phyloP scores from a whole-genome alignment of 305 asterid genomes.

The Fraxinus ornus region DNA sequence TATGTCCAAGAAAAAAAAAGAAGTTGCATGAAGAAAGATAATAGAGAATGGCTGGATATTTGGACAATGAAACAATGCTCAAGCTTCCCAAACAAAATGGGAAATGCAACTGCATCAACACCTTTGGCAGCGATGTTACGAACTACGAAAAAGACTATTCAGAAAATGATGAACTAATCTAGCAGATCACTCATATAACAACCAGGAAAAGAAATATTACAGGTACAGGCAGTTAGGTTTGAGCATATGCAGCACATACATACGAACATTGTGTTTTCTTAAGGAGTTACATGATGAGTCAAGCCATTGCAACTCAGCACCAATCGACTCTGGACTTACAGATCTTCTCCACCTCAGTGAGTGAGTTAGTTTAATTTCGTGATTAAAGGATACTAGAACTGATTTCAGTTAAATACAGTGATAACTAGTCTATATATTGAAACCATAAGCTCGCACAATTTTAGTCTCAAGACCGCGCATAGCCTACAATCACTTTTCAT shows the following conservation, averaged over 20 bases:
- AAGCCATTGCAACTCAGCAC: not conserved
- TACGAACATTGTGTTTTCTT: not conserved
- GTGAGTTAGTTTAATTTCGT: not conserved
- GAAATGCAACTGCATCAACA: not conserved
- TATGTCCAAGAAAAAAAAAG: not conserved
- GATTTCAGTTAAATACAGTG: not conserved
- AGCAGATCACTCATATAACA: not conserved
- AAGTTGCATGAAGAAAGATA: not conserved
- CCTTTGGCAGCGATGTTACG: not conserved
- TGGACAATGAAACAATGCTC: not conserved
- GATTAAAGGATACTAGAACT: not conserved
- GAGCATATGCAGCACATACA: not conserved
- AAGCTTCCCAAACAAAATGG: not conserved
- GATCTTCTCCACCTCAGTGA: not conserved
- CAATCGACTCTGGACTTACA: not conserved
- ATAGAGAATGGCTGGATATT: not conserved
- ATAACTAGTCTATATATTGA: not conserved
- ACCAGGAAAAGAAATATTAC: not conserved
- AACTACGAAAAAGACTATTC: not conserved
- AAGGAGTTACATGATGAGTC: not conserved
- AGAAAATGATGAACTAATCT: not conserved
- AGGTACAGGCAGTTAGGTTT: not conserved
- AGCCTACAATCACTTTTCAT: not conserved
- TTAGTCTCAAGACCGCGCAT: not conserved
- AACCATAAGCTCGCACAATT: not conserved